Percentiles rank a stretch among this genome's conserved stretches.
Evolutionary conservation across 1,139 yeast species (phyloP).

Genomic region (Yamadazyma blattariae): DNA sequence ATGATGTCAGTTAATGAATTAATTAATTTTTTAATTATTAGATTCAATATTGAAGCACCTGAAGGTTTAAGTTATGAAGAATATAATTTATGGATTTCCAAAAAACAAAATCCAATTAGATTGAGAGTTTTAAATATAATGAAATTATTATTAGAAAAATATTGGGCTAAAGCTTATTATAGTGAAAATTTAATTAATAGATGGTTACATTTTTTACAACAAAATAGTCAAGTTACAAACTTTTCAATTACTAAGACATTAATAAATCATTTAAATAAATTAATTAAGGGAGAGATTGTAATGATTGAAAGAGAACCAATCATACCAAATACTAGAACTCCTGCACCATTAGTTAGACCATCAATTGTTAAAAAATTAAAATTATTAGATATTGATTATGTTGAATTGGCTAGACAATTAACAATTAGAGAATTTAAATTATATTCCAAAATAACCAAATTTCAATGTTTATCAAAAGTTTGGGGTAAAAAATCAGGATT

Average conservation of each 20-base stretch:
- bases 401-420: slow-evolving; percentile 80
- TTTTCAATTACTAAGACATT: slow-evolving; percentile 32
- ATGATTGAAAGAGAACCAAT: slow-evolving; percentile 30
- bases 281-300: slow-evolving; percentile 32
- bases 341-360: slow-evolving; percentile 42
- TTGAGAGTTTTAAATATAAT: slow-evolving; percentile 67
- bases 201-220: slow-evolving; percentile 57
- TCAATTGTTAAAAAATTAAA: slow-evolving; percentile 39
- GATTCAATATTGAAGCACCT: slow-evolving; percentile 80
- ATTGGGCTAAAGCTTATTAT: slow-evolving; percentile 71
- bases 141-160: slow-evolving; percentile 67
- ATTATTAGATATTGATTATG: slow-evolving; percentile 67
- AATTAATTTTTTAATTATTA: slow-evolving; percentile 54
- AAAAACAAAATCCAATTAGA: slow-evolving; percentile 67
- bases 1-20: slow-evolving; percentile 70
- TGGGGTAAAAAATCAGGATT: slow-evolving; percentile 73
- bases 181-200: slow-evolving; percentile 46
- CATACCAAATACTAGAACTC: slow-evolving; percentile 29
- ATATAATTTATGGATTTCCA: slow-evolving; percentile 74
- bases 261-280: slow-evolving; percentile 21
- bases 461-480: slow-evolving; percentile 76
- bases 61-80: slow-evolving; percentile 86
- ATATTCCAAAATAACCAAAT: slow-evolving; percentile 65
- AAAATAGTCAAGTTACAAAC: slow-evolving; percentile 39
- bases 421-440: slow-evolving; percentile 74